Evolutionary conservation across 2,329 filamentous ascomycete species (phyloP).

Genomic region (Fusarium nematophilum): DNA sequence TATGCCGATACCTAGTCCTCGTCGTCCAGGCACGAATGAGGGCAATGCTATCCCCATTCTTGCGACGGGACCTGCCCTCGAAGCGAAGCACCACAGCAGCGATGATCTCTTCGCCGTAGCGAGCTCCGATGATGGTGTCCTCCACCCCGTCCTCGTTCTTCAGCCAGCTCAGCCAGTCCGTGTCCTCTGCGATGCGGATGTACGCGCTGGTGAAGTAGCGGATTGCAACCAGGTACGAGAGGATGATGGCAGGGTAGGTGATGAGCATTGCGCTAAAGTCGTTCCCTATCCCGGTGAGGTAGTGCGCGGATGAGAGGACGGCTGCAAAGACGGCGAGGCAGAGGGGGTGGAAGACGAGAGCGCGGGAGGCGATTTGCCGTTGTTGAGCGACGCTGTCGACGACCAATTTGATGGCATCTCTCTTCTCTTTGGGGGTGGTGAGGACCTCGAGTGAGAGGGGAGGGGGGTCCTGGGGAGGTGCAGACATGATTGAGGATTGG

Average conservation of each 20-base stretch:
- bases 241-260: slow-evolving; percentile 69
- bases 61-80: slow-evolving; percentile 41
- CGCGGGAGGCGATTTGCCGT: slow-evolving; percentile 72
- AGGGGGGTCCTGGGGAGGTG: slow-evolving; percentile 56
- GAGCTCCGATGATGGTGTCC: slow-evolving; percentile 71
- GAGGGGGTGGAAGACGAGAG: slow-evolving; percentile 72
- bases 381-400: slow-evolving; percentile 87
- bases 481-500: slow-evolving; percentile 14
- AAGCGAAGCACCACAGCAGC: slow-evolving; percentile 76
- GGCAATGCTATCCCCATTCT: slow-evolving; percentile 60
- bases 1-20: slow-evolving; percentile 72
- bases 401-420: slow-evolving; percentile 76
- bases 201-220: slow-evolving; percentile 72
- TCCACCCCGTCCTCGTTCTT: slow-evolving; percentile 50
- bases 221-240: slow-evolving; percentile 71
- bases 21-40: slow-evolving; percentile 87
- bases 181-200: slow-evolving; percentile 68
- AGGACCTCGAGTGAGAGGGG: slow-evolving; percentile 70
- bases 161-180: slow-evolving; percentile 72
- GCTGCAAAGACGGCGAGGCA: slow-evolving; percentile 58
- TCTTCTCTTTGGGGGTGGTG: slow-evolving; percentile 66
- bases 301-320: slow-evolving; percentile 54
- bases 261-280: slow-evolving; percentile 67
- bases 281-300: slow-evolving; percentile 51
- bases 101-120: slow-evolving; percentile 75